Percentiles rank a stretch among this genome's conserved stretches.
These are phyloP conservation scores for Arachis hypogaea DNA, from an alignment of 306 rosid genomes.

Conservation along the genomic window DNA sequence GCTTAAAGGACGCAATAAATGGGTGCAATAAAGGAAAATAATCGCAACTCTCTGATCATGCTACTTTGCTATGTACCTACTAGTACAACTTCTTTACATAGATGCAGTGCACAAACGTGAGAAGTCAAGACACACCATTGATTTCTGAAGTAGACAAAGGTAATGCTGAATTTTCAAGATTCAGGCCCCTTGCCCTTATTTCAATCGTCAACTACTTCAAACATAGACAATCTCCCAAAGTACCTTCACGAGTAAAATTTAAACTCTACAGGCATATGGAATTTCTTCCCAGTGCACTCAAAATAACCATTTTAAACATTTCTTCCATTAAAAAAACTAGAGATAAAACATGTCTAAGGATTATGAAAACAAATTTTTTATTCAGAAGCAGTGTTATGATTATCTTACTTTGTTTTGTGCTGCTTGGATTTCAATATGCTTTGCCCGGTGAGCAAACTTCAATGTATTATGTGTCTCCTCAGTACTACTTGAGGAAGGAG, in stretches of 20 bases:
- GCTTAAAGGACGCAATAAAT: conserved; percentile 8
- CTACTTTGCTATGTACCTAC: conserved; percentile 11
- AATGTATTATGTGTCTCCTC: conserved; percentile 98
- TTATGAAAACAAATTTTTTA: background rate
- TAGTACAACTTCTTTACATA: background rate
- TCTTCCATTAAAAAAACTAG: background rate
- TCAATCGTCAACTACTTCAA: conserved; percentile 16
- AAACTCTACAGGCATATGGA: conserved; percentile 22
- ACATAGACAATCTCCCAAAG: conserved; percentile 20
- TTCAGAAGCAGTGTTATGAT: background rate
- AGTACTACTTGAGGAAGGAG: conserved; percentile 95
- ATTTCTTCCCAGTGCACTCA: conserved; percentile 33
- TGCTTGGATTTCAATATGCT: conserved; percentile 95
- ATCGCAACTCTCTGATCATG: conserved; percentile 6
- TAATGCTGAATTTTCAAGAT: conserved; percentile 4
- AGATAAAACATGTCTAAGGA: background rate
- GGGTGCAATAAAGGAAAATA: conserved; percentile 12
- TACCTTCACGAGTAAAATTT: background rate
- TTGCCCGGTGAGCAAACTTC: conserved; percentile 97
- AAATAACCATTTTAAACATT: conserved; percentile 20
- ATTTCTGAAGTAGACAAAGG: conserved; percentile 19
- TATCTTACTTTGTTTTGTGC: conserved; percentile 83
- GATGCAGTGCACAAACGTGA: conserved; percentile 22
- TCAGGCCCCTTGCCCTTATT: background rate
- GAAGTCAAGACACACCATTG: conserved; percentile 26